Conservation (phyloP, 306 rosid genomes). For the Cyamopsis tetragonoloba region DNA sequence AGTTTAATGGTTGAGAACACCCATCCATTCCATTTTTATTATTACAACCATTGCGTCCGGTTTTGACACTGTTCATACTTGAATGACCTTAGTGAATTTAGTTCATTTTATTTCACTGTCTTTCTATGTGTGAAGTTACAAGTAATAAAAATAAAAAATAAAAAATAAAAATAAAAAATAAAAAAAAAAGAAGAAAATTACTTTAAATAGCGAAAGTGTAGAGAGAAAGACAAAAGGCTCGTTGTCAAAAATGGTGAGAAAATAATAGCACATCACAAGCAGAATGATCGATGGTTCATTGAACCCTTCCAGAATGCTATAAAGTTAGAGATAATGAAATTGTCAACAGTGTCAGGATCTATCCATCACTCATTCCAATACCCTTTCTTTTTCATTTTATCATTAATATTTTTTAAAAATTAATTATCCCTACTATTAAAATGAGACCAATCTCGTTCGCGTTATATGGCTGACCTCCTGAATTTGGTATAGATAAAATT, state of each 20-base stretch:
- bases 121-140: too few species aligned
- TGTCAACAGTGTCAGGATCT: constrained; percentile 33
- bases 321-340: constrained; percentile 17
- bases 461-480: too few species aligned
- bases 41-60: not conserved
- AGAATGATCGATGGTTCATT: constrained; percentile 22
- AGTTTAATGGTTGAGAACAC: too few species aligned
- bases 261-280: not conserved
- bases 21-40: not conserved
- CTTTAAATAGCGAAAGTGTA: constrained; percentile 24
- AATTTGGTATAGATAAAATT: too few species aligned
- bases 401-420: too few species aligned
- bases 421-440: too few species aligned
- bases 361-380: not conserved
- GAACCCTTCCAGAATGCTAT: constrained; percentile 24
- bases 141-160: too few species aligned
- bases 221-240: constrained; percentile 1
- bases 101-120: too few species aligned
- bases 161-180: not conserved
- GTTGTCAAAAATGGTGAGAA: not conserved
- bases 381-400: too few species aligned
- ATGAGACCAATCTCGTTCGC: too few species aligned
- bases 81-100: too few species aligned
- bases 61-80: not conserved
- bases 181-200: not conserved